phyloP scores from a whole-genome alignment of 2,329 filamentous ascomycete genomes.

The Trichoderma sp. region DNA sequence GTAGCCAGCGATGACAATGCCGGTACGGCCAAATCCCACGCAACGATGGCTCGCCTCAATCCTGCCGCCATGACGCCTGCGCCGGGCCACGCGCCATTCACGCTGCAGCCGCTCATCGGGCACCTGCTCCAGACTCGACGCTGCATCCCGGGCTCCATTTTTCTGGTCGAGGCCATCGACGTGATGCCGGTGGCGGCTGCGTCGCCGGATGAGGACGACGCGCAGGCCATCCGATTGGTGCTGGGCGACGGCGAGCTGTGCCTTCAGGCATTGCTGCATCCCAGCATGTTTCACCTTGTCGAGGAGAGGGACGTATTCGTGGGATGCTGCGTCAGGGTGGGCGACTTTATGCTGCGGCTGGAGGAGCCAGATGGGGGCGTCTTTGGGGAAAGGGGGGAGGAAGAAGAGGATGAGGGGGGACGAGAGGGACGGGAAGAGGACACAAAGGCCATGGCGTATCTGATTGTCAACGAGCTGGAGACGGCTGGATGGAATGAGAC shows the following conservation, averaged over 20 bases:
- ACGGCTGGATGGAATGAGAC: constrained; percentile 52
- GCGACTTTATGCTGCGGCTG: constrained; percentile 40
- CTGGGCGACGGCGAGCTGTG: constrained; percentile 57
- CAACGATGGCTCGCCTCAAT: constrained; percentile 34
- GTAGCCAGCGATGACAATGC: neutral
- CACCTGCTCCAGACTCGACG: constrained; percentile 52
- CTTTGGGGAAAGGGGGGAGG: neutral
- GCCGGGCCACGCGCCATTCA: constrained; percentile 32
- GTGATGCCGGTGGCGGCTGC: constrained; percentile 34
- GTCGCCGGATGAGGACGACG: constrained; percentile 37
- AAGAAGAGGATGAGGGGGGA: neutral
- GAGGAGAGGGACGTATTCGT: constrained; percentile 47
- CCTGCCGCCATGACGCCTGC: constrained; percentile 33
- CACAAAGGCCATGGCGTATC: constrained; percentile 42
- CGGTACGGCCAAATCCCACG: neutral
- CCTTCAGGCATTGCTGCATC: constrained; percentile 53
- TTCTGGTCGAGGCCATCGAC: constrained; percentile 53
- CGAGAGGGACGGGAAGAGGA: constrained; percentile 2
- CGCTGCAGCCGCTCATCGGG: constrained; percentile 45
- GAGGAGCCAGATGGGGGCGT: neutral
- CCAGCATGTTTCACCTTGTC: constrained; percentile 51
- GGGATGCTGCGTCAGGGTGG: constrained; percentile 53
- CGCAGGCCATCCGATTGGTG: constrained; percentile 50
- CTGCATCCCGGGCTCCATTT: constrained; percentile 50
- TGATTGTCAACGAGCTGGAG: constrained; percentile 49